These are phyloP conservation scores for Pseudoturritis turrita DNA, from an alignment of 345 rosid species.

Conservation along the genomic window DNA sequence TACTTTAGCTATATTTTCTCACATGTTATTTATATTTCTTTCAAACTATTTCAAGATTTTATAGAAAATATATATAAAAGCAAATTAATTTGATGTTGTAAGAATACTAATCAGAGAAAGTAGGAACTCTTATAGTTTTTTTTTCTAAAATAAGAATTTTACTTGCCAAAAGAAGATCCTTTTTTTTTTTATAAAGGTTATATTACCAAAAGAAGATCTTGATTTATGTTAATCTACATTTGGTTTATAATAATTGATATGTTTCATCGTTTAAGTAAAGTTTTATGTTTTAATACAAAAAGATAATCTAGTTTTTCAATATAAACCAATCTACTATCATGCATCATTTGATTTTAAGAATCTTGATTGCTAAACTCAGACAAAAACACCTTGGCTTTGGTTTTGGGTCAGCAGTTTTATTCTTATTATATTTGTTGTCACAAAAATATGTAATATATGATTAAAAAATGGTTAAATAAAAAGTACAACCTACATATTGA, in stretches of 20 bases:
- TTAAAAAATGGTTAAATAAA: not conserved
- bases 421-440: not conserved
- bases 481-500: not conserved
- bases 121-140: not conserved
- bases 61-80: not conserved
- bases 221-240: not conserved
- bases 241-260: not conserved
- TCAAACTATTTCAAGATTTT: not conserved
- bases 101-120: not conserved
- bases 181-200: too few relatives aligned
- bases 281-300: not conserved
- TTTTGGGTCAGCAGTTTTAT: not conserved
- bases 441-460: not conserved
- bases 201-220: too few relatives aligned
- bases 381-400: slow-evolving; percentile 5
- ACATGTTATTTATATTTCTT: not conserved
- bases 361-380: not conserved
- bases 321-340: not conserved
- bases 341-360: not conserved
- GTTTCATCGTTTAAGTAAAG: not conserved
- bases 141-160: not conserved
- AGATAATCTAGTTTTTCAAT: not conserved
- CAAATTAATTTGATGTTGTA: not conserved
- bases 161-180: too few relatives aligned
- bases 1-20: not conserved